Evolutionary conservation across 1,284 basidiomycete species (phyloP), one percentile per base, ranked within the genome.

Genomic region (Pseudozyma hubeiensis): DNA sequence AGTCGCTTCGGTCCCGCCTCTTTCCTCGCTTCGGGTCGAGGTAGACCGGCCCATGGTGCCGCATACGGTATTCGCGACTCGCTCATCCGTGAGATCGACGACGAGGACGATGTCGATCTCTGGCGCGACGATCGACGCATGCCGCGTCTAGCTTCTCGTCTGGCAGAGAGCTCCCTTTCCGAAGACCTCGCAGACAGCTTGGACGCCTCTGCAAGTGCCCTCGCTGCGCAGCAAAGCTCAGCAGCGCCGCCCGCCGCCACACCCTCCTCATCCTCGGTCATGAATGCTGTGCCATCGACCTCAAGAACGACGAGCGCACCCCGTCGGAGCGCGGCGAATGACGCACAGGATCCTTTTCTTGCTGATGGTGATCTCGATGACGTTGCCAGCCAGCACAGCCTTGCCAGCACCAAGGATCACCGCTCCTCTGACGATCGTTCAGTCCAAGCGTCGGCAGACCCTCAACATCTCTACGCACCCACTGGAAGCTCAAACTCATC

Each of bases 71-170:
- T 77, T n/a, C 64, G 54, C 31, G 74, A 70, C 43, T 73, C 69
- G n/a, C 53, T 73, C 45, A 77, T 77, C 19, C 65, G 74, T 17
- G 74, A 77, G 59, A 74, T 77, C 24, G 74, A 77, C 46, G 74
- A 77, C 34, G 74, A 77, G 31, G 74, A 77, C 37, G 74, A 77
- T 29, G 74, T 77, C 43, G 74, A 77, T 31, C 69, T 77, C 16
- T 77, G 74, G 74, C 64, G 62, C 17, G 71, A 77, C 19, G 64
- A 77, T 34, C 64, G 74, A 52, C 50, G 70, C 6, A 59, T 73
- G 65, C 56, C 65, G 8, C 57, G 55, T 17, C 40, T 69, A 31
- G 74, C 67, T 19, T 61, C 67, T 31, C 71, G 66, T 34, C 58
- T 69, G 3, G 71, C 59, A 30, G 56, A 64, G 9, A 65, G 56